Conservation (phyloP, 495 filamentous ascomycete genomes). For the Xylaria sp. region DNA sequence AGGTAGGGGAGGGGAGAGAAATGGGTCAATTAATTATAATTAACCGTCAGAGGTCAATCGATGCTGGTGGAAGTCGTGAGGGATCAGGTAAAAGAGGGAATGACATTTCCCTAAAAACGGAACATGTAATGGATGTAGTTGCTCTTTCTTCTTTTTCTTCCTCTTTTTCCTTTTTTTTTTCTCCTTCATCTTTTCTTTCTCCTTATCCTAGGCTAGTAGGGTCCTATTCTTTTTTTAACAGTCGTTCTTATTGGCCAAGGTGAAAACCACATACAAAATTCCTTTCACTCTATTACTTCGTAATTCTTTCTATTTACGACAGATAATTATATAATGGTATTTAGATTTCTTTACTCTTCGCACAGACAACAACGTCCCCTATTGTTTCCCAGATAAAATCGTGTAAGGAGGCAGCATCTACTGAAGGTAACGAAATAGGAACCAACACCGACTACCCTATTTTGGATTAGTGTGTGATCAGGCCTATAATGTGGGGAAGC, state of each 20-base stretch:
- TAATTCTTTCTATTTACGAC: background rate
- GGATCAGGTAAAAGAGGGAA: background rate
- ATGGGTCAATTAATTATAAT: background rate
- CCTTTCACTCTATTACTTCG: background rate
- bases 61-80: slow-evolving; percentile 8
- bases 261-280: background rate
- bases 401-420: background rate
- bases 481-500: slow-evolving; percentile 1
- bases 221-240: background rate
- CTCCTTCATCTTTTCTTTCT: slow-evolving; percentile 13
- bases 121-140: background rate
- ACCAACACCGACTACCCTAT: background rate
- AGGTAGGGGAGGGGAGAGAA: background rate
- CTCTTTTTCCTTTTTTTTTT: slow-evolving; percentile 10
- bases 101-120: background rate
- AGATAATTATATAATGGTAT: no score
- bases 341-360: background rate
- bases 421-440: background rate
- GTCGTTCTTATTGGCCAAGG: background rate
- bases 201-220: slow-evolving; percentile 1
- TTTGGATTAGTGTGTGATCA: slow-evolving; percentile 16
- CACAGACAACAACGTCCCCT: background rate
- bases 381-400: background rate
- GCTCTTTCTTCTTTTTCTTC: background rate
- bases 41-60: background rate